Conservation (phyloP, 2,329 filamentous ascomycete genomes). For the Rhynchosporium secalis region DNA sequence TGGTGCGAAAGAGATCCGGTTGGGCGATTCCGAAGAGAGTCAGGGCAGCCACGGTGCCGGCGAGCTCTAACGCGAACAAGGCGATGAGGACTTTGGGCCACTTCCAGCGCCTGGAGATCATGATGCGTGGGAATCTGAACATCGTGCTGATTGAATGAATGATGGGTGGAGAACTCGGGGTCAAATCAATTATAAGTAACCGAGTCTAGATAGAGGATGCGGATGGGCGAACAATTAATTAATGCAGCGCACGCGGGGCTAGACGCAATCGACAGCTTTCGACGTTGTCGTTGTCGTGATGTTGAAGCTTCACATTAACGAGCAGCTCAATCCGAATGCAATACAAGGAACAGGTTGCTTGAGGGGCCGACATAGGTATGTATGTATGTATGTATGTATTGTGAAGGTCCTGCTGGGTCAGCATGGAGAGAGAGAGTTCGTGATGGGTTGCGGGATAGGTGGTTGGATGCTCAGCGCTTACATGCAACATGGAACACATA, state of each 20-base stretch:
- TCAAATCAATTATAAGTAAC: neutral
- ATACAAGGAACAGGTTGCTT: conserved; percentile 18
- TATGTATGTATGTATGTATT: conserved; percentile 2
- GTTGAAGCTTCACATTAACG: conserved; percentile 20
- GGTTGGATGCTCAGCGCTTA: conserved; percentile 22
- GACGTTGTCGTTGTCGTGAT: conserved; percentile 14
- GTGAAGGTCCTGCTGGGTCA: conserved; percentile 19
- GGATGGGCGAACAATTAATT: neutral
- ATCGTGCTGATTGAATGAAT: conserved; percentile 7
- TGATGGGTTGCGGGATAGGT: conserved; percentile 3
- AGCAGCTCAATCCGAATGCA: neutral
- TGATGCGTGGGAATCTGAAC: conserved; percentile 23
- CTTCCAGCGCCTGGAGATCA: conserved; percentile 46
- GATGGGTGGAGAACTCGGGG: neutral
- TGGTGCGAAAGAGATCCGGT: conserved; percentile 70
- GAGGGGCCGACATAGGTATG: conserved; percentile 16
- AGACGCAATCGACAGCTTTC: conserved; percentile 12
- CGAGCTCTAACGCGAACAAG: conserved; percentile 66
- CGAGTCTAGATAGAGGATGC: neutral
- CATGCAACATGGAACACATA: conserved; percentile 16
- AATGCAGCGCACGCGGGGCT: neutral
- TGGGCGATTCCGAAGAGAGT: conserved; percentile 72
- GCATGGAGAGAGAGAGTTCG: conserved; percentile 13
- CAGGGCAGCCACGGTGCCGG: conserved; percentile 63
- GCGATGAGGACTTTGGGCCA: conserved; percentile 47